A percentile compares a stretch with the other conserved stretches of the same genome.
These are phyloP conservation scores for Helenozyma rhizophorensis DNA, from an alignment of 805 yeast genomes.

Conservation along the genomic window DNA sequence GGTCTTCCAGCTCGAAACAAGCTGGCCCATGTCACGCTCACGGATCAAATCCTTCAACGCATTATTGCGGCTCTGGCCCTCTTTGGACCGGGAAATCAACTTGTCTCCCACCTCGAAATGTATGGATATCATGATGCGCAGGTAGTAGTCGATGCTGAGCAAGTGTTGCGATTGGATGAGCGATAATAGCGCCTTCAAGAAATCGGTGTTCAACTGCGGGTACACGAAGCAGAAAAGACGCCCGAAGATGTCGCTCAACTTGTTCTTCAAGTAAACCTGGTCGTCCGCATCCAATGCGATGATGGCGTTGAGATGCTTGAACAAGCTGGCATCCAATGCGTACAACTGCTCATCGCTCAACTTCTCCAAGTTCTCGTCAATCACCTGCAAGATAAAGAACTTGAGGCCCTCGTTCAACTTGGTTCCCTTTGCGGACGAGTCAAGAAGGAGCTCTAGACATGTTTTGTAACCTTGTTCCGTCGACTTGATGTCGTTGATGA, in stretches of 20 bases:
- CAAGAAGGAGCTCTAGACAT: constrained; percentile 45
- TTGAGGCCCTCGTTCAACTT: constrained; percentile 49
- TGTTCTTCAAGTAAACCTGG: constrained; percentile 32
- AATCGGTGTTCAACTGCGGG: constrained; percentile 26
- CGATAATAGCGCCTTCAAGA: constrained; percentile 27
- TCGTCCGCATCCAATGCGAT: constrained; percentile 18
- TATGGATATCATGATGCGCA: constrained; percentile 66
- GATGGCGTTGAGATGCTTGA: constrained; percentile 37
- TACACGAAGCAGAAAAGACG: constrained; percentile 35
- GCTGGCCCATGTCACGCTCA: constrained; percentile 60
- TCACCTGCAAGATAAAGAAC: constrained; percentile 67
- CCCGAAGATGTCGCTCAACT: constrained; percentile 31
- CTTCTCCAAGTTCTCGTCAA: constrained; percentile 50
- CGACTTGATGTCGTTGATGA: constrained; percentile 49
- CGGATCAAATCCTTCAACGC: constrained; percentile 79
- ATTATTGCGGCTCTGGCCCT: constrained; percentile 60
- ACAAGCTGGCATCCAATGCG: constrained; percentile 44
- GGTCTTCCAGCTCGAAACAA: constrained; percentile 66
- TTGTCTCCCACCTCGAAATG: constrained; percentile 95
- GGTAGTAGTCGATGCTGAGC: constrained; percentile 56
- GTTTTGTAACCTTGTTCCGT: constrained; percentile 54
- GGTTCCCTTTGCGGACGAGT: constrained; percentile 14
- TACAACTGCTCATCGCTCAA: constrained; percentile 44
- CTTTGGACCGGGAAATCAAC: constrained; percentile 66
- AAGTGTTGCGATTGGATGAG: constrained; percentile 16